phyloP scores from a whole-genome alignment of 495 filamentous ascomycete species.

The Xylaria curta region DNA sequence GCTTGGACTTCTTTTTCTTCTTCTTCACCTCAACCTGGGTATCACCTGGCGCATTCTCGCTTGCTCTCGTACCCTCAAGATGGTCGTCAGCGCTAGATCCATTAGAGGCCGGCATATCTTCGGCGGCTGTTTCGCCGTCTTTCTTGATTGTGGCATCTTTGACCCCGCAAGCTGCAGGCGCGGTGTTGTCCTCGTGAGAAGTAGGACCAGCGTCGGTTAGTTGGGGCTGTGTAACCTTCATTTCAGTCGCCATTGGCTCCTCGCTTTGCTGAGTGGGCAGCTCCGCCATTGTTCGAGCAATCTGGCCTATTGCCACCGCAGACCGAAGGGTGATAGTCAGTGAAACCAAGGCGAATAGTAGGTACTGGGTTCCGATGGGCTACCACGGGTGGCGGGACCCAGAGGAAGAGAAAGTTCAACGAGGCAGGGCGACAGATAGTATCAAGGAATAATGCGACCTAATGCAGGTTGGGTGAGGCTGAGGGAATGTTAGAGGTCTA shows the following conservation, averaged over 20 bases:
- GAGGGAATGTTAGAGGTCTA: background rate
- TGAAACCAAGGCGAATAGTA: background rate
- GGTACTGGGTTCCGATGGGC: background rate
- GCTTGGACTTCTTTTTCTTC: slow-evolving; percentile 45
- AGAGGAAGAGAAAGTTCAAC: background rate
- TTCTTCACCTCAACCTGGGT: slow-evolving; percentile 17
- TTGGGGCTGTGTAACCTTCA: slow-evolving; percentile 20
- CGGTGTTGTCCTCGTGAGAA: background rate
- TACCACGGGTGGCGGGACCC: background rate
- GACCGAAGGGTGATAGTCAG: slow-evolving; percentile 17
- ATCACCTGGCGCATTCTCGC: background rate
- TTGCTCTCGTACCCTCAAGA: background rate
- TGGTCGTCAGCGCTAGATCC: slow-evolving; percentile 7
- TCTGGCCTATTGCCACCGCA: slow-evolving; percentile 22
- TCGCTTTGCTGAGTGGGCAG: slow-evolving; percentile 23
- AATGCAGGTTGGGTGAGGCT: slow-evolving; percentile 15
- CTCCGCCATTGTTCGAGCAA: slow-evolving; percentile 31
- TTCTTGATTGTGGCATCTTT: slow-evolving; percentile 9
- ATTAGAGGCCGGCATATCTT: slow-evolving; percentile 10
- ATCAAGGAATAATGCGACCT: background rate
- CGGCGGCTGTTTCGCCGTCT: slow-evolving; percentile 11
- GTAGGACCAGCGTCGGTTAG: background rate
- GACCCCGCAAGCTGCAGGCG: slow-evolving; percentile 2
- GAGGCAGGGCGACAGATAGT: background rate
- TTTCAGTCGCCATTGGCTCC: slow-evolving; percentile 19